These are phyloP conservation scores for Pseudocercospora fijiensis DNA, from an alignment of 2,329 filamentous ascomycete genomes.

Conservation along the genomic window DNA sequence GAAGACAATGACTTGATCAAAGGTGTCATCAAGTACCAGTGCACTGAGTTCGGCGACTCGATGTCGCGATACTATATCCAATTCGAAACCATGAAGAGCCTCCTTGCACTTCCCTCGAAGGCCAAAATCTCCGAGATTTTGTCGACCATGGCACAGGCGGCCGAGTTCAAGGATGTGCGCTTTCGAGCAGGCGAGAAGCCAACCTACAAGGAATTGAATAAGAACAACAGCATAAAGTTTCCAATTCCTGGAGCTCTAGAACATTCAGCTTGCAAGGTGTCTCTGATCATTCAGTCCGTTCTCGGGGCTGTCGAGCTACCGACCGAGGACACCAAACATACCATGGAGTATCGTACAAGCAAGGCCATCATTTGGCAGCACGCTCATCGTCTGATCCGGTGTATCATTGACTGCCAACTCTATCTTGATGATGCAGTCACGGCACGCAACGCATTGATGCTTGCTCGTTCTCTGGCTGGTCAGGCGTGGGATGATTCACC, in stretches of 20 bases:
- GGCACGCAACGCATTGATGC: constrained; percentile 68
- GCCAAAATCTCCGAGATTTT: constrained; percentile 67
- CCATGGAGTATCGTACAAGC: constrained; percentile 59
- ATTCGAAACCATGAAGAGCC: constrained; percentile 73
- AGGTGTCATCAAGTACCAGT: constrained; percentile 51
- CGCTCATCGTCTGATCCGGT: constrained; percentile 68
- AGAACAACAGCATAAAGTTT: constrained; percentile 65
- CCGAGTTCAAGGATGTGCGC: constrained; percentile 71
- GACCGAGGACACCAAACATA: constrained; percentile 57
- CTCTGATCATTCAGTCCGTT: constrained; percentile 72
- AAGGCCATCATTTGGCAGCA: constrained; percentile 65
- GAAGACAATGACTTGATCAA: constrained; percentile 60
- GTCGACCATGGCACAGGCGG: constrained; percentile 63
- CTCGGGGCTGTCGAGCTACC: constrained; percentile 66
- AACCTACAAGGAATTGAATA: constrained; percentile 71
- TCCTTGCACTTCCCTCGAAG: constrained; percentile 62
- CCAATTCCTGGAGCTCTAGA: constrained; percentile 68
- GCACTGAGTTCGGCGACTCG: constrained; percentile 71
- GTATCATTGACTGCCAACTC: constrained; percentile 72
- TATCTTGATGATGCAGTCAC: constrained; percentile 63
- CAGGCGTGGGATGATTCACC: constrained; percentile 79
- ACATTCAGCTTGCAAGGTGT: constrained; percentile 70
- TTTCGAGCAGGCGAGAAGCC: constrained; percentile 69
- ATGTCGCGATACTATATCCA: constrained; percentile 83
- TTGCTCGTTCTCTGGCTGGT: constrained; percentile 73